Percentiles rank a stretch among this genome's conserved stretches.
These are phyloP conservation scores for Venturia oleaginea DNA, from an alignment of 2,329 filamentous ascomycete genomes.

Conservation along the genomic window DNA sequence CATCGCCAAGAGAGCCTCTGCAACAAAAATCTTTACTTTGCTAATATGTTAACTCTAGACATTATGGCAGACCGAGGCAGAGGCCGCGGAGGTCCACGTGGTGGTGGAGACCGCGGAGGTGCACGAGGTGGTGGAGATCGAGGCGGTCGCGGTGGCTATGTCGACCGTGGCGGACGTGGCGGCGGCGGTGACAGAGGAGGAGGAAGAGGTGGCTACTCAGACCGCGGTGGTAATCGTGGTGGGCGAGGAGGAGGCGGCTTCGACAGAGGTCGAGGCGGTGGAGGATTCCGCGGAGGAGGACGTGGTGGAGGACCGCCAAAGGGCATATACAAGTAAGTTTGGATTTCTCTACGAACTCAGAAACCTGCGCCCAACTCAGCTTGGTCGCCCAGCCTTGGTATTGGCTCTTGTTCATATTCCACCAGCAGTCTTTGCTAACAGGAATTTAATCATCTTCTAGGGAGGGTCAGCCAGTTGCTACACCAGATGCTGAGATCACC, in stretches of 20 bases:
- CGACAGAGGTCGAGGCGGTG: background rate
- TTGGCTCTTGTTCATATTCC: too few relatives aligned
- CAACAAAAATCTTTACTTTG: background rate
- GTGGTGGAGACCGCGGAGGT: too few relatives aligned
- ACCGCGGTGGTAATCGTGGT: too few relatives aligned
- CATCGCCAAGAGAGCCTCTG: too few relatives aligned
- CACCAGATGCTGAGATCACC: slow-evolving; percentile 17
- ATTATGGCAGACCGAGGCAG: background rate
- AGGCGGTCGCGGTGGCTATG: slow-evolving; percentile 8
- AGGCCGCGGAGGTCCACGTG: slow-evolving; percentile 9
- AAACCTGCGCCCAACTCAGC: background rate
- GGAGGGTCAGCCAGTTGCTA: background rate
- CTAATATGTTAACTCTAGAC: background rate
- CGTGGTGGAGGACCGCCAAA: background rate
- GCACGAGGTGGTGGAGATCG: slow-evolving; percentile 11
- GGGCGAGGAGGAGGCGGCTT: background rate
- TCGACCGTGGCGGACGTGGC: slow-evolving; percentile 7
- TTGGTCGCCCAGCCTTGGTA: background rate
- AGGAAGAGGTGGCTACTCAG: too few relatives aligned
- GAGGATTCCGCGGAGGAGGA: background rate
- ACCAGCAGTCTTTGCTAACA: too few relatives aligned
- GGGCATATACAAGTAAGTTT: background rate
- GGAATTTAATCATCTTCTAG: background rate
- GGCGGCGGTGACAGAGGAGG: slow-evolving; percentile 11
- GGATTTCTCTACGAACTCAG: background rate